Percentiles rank a stretch among this genome's conserved stretches.
These are phyloP conservation scores for Lactifluus subvellereus DNA, from an alignment of 768 basidiomycete genomes.

Conservation along the genomic window DNA sequence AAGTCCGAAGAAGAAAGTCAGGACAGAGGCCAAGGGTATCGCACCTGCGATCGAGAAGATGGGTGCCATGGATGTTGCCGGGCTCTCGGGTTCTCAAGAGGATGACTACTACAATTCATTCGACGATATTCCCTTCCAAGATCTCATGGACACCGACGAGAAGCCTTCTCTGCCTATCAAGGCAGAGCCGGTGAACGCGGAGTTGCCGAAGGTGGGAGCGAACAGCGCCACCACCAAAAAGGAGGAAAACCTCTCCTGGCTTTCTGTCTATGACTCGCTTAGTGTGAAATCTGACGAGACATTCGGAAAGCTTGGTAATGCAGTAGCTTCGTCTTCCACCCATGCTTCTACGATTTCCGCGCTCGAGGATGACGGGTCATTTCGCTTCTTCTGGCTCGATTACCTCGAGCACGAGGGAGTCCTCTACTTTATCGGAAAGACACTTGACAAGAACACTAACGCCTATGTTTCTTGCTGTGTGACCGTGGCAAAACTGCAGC, in stretches of 20 bases:
- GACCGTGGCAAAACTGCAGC: conserved; percentile 75
- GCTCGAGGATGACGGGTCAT: conserved; percentile 75
- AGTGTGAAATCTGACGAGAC: conserved; percentile 55
- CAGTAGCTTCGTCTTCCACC: conserved; percentile 29
- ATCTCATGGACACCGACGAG: conserved; percentile 55
- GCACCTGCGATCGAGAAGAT: conserved; percentile 55
- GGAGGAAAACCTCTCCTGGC: conserved; percentile 58
- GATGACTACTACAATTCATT: conserved; percentile 38
- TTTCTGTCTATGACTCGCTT: conserved; percentile 69
- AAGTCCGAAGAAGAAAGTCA: conserved; percentile 67
- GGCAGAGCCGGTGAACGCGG: conserved; percentile 26
- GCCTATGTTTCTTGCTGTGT: conserved; percentile 83
- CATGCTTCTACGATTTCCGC: conserved; percentile 45
- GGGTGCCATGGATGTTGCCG: conserved; percentile 53
- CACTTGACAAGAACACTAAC: conserved; percentile 66
- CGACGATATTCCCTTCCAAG: conserved; percentile 56
- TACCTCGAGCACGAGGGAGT: conserved; percentile 83
- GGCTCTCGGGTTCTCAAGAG: conserved; percentile 25
- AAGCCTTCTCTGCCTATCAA: conserved; percentile 38
- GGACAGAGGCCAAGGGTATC: conserved; percentile 40
- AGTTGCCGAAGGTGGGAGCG: conserved; percentile 26
- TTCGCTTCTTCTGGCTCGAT: conserved; percentile 95
- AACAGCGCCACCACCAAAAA: conserved; percentile 33
- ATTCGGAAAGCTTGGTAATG: conserved; percentile 42
- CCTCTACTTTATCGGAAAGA: conserved; percentile 87